A percentile compares a stretch with the other conserved stretches of the same genome.
These are phyloP conservation scores for Phaffomyces antillensis DNA, from an alignment of 805 yeast genomes.

Conservation along the genomic window DNA sequence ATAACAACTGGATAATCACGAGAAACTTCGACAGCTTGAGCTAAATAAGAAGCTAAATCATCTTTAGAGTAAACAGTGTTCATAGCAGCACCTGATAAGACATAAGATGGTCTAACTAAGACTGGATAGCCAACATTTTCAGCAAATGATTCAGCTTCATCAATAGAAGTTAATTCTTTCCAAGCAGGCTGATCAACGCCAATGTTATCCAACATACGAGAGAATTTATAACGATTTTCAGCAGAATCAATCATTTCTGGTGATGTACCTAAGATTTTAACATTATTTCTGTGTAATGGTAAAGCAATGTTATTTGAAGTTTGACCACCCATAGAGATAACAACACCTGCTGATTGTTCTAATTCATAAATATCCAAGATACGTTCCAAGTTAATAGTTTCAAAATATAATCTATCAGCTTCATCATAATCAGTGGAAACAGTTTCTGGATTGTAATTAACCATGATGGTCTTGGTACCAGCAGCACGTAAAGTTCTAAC, in stretches of 20 bases:
- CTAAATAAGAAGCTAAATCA: slow-evolving; percentile 78
- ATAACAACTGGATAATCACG: slow-evolving; percentile 97
- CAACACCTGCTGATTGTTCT: slow-evolving; percentile 86
- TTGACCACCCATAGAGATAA: slow-evolving; percentile 98
- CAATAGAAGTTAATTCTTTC: slow-evolving; percentile 92
- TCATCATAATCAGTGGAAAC: slow-evolving; percentile 99
- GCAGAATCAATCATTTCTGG: slow-evolving; percentile 99
- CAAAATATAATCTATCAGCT: slow-evolving; percentile 94
- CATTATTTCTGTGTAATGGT: slow-evolving; percentile 87
- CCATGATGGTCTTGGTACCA: slow-evolving; percentile 89
- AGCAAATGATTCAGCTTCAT: slow-evolving; percentile 90
- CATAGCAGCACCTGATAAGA: slow-evolving; percentile 98
- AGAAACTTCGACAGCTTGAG: slow-evolving; percentile 95
- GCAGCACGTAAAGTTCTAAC: slow-evolving; percentile 86
- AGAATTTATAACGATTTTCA: slow-evolving; percentile 95
- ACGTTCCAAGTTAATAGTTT: slow-evolving; percentile 89
- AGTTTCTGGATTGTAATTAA: slow-evolving; percentile 97
- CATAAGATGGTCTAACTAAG: slow-evolving; percentile 95
- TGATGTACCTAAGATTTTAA: slow-evolving; percentile 91
- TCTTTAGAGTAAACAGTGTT: slow-evolving; percentile 87
- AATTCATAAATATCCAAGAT: slow-evolving; percentile 91
- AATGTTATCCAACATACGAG: slow-evolving; percentile 92
- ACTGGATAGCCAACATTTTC: slow-evolving; percentile 90
- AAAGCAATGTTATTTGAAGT: slow-evolving; percentile 95
- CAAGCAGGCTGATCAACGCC: slow-evolving; percentile 99